A percentile compares a stretch with the other conserved stretches of the same genome.
Conservation (phyloP, 2,329 filamentous ascomycete species). For the Diaporthe helianthi region DNA sequence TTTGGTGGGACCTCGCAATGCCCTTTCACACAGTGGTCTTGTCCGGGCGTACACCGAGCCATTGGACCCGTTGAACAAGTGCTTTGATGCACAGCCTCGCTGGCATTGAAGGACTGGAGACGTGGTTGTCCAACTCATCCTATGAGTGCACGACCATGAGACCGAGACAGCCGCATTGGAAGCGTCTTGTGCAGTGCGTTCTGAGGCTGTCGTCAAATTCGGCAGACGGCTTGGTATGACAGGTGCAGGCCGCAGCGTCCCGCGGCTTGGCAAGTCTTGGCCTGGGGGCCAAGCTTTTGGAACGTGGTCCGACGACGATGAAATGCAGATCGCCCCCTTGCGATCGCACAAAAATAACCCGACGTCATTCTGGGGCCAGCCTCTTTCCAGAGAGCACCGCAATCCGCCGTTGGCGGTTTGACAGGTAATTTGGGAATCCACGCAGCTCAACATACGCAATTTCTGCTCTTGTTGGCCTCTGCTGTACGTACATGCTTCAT, state of each 20-base stretch:
- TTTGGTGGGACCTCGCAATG: neutral
- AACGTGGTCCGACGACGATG: constrained; percentile 23
- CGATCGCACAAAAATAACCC: neutral
- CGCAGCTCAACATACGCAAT: too few relatives aligned
- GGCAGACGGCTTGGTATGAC: constrained; percentile 4
- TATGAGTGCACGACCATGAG: neutral
- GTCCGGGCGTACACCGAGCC: neutral
- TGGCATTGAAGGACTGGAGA: constrained; percentile 15
- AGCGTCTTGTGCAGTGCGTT: neutral
- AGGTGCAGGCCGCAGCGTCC: constrained; percentile 21
- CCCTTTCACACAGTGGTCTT: neutral
- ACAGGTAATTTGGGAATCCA: neutral
- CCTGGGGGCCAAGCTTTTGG: constrained; percentile 29
- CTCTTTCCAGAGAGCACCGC: neutral
- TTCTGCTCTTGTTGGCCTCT: neutral
- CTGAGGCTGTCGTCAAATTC: constrained; percentile 22
- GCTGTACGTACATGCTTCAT: neutral
- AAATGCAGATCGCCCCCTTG: constrained; percentile 20
- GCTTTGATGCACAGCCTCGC: constrained; percentile 15
- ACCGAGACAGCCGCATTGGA: neutral
- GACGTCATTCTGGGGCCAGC: constrained; percentile 3
- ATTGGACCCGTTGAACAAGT: neutral
- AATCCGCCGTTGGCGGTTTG: neutral
- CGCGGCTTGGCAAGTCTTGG: constrained; percentile 30
- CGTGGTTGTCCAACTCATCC: constrained; percentile 1